These are phyloP conservation scores for Euphorbia pulcherrima DNA, from an alignment of 345 rosid genomes.

Conservation along the genomic window DNA sequence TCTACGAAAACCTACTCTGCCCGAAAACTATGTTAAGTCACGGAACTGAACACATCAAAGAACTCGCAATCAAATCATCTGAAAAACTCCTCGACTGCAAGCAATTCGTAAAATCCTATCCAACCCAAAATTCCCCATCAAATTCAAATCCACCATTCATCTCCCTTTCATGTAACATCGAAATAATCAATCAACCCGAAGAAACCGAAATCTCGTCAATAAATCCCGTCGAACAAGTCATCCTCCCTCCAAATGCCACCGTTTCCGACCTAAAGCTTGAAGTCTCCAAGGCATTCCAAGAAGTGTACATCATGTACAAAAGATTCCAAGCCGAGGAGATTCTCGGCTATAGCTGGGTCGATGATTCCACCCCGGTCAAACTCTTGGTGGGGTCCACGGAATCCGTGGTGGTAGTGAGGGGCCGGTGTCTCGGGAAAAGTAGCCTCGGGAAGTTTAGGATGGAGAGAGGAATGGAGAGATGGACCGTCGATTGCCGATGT, in stretches of 20 bases:
- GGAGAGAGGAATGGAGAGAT: conserved; percentile 67
- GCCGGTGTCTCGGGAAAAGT: conserved; percentile 43
- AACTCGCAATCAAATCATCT: conserved; percentile 34
- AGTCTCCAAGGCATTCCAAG: conserved; percentile 51
- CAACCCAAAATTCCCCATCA: conserved; percentile 20
- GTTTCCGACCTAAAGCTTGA: conserved; percentile 51
- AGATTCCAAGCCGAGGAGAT: conserved; percentile 58
- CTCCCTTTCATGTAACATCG: conserved; percentile 43
- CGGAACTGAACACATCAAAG: conserved; percentile 29
- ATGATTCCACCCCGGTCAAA: conserved; percentile 57
- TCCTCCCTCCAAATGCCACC: conserved; percentile 42
- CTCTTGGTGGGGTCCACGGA: conserved; percentile 35
- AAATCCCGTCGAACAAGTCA: conserved; percentile 44
- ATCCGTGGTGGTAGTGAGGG: conserved; percentile 35
- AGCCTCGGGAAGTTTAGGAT: conserved; percentile 38
- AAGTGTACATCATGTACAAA: conserved; percentile 50
- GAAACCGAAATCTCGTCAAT: conserved; percentile 24
- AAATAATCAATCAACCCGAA: conserved; percentile 33
- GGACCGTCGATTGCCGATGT: conserved; percentile 63
- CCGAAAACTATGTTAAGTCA: conserved; percentile 36
- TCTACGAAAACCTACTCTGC: conserved; percentile 42
- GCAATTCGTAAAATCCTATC: conserved; percentile 59
- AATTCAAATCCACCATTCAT: conserved; percentile 16
- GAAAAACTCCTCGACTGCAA: conserved; percentile 68
- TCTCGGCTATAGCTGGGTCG: conserved; percentile 49